Base-by-base conservation (phyloP, 2,329 filamentous ascomycete genomes). In the Fusarium fujikuroi region DNA sequence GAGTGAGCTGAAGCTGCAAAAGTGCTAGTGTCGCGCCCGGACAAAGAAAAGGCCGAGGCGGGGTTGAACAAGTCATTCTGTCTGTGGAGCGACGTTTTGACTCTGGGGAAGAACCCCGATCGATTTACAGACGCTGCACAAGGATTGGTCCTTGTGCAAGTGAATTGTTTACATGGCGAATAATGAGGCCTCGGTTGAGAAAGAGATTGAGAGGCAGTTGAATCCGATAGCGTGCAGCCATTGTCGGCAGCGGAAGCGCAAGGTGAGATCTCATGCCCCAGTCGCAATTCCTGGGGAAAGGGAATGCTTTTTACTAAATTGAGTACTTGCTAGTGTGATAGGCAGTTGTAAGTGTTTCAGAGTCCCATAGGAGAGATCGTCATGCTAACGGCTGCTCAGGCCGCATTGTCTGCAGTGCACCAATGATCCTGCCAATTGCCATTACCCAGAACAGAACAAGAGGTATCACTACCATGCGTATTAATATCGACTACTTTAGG, bases 381-480 rank as follows among this genome's bases (percentile, higher is more conserved):
- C 8, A 1, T 14, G 3, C 14, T 32, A 14, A 46, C 42, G 2
- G 46, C 11, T 16, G 19, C 40, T 23, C 12, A 80, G 79, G 15
- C 79, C 79, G 1, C 73, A 75, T 44, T 81, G 80, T 28, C 54
- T 76, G 9, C 80, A 81, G 60, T 81, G 80, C 60, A 73, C 56
- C 18, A 70, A 77, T 40, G 72, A 81, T 37, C 79, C 80, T 4
- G 65, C 70, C 9, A 78, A 72, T 36, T 81, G 80, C 42, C 77
- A 79, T 11, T 81, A 81, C 36, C 80, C 80, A 7, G 79, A 81
- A 36, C 76, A 80, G 25, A 84, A 75, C 67, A 84, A 80, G 36
- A 69, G 73, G 67, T 81, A 75, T 70, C 5, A 16, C 4, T 34
- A 52, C 21, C 68, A 44, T 9, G 6, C 6, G 15, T 23, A 28